phyloP scores from a whole-genome alignment of 805 yeast genomes.

The Suhomyces sp. region DNA sequence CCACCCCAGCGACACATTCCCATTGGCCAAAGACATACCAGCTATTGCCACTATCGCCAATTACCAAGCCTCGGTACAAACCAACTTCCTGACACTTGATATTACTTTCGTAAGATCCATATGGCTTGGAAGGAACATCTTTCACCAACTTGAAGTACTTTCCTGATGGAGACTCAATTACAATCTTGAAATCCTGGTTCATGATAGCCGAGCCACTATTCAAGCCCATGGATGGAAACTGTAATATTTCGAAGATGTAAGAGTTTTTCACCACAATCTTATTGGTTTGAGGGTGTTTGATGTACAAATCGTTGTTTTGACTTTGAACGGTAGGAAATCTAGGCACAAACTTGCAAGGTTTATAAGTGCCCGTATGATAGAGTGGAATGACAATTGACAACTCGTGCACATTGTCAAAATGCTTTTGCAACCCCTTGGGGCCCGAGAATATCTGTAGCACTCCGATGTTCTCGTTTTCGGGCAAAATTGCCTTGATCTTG shows the following conservation, averaged over 20 bases:
- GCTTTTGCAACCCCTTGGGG: slow-evolving; percentile 54
- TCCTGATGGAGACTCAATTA: slow-evolving; percentile 83
- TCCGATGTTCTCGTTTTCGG: slow-evolving; percentile 66
- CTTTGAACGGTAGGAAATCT: slow-evolving; percentile 70
- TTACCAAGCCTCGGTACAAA: slow-evolving; percentile 76
- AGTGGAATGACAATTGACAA: slow-evolving; percentile 72
- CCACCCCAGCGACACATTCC: slow-evolving; percentile 49
- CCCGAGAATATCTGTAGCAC: slow-evolving; percentile 75
- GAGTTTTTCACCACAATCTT: slow-evolving; percentile 53
- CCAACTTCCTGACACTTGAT: slow-evolving; percentile 71
- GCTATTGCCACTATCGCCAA: slow-evolving; percentile 70
- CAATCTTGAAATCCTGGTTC: slow-evolving; percentile 53
- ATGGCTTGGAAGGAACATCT: slow-evolving; percentile 44
- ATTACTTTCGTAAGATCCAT: slow-evolving; percentile 58
- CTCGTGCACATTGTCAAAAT: slow-evolving; percentile 60
- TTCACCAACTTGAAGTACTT: slow-evolving; percentile 60
- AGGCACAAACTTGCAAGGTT: slow-evolving; percentile 64
- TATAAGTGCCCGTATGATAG: slow-evolving; percentile 64
- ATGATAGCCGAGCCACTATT: slow-evolving; percentile 33
- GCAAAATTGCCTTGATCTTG: slow-evolving; percentile 77
- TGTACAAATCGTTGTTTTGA: slow-evolving; percentile 71
- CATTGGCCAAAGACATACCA: slow-evolving; percentile 94
- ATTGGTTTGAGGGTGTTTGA: slow-evolving; percentile 79
- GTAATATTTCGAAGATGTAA: slow-evolving; percentile 63
- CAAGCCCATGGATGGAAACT: slow-evolving; percentile 55